Evolutionary conservation across 2,329 filamentous ascomycete species (phyloP), one percentile per base, ranked within the genome.

Genomic region (Fusarium sp.): DNA sequence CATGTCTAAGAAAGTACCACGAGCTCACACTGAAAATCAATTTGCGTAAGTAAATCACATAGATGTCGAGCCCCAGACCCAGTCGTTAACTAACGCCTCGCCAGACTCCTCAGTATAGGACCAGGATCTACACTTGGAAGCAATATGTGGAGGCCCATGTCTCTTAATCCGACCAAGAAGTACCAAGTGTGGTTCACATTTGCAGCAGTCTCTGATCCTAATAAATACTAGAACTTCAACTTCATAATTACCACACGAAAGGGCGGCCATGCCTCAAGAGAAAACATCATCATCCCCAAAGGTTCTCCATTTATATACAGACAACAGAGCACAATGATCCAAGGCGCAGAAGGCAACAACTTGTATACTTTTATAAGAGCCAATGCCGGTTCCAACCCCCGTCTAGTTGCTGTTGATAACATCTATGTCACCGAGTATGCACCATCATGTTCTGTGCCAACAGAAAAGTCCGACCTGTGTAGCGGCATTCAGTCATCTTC

Each of bases 391-490:
- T 28, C 41, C 12, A 37, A 5, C 4, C 13, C 34, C 20, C 47
- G 59, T 4, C 23, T 23, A n/a, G 47, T 54, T n/a, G 56, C 47
- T 21, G 16, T 63, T 18, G 57, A 48, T 20, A 42, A 63, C 13
- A 47, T 63, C 13, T 62, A 62, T 18, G 47, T 55, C n/a, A 27
- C 41, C 27, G 47, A 63, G 34, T 61, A 48, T n/a, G 13, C 9
- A 41, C 41, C 57, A 11, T 34, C 57, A n/a, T 62, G 41, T 23
- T 21, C 21, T 13, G 18, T 42, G n/a, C 41, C 41, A 20, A 40
- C 23, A 55, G n/a, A 20, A 21, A 40, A 28, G 7, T 42, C 41
- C 13, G 49, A 46, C 8, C 12, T 41, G 2, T 63, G 57, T 18
- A 41, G 41, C n/a, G 47, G 32, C n/a, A 34, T 45, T 7, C 41